Evolutionary conservation across 2,329 filamentous ascomycete genomes (phyloP).

Genomic region (Torrubiellomyces zombiae): DNA sequence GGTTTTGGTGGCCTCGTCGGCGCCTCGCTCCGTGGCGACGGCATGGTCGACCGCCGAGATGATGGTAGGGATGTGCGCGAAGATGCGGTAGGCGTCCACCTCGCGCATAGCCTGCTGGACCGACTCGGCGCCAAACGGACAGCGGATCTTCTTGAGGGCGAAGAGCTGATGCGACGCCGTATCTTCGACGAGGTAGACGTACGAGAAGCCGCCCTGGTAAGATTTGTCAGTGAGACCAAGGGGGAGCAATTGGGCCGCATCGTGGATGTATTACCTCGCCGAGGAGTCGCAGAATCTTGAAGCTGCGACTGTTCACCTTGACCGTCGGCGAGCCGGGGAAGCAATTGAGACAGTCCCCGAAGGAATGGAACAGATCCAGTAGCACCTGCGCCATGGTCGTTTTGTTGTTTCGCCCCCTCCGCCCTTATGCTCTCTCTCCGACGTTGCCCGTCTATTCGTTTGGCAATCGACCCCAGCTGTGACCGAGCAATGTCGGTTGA

Average conservation of each 20-base stretch:
- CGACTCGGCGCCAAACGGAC: slow-evolving; percentile 92
- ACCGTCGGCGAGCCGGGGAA: slow-evolving; percentile 88
- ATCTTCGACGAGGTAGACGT: slow-evolving; percentile 96
- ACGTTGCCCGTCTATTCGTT: no score
- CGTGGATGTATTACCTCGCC: slow-evolving; percentile 51
- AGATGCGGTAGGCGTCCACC: slow-evolving; percentile 90
- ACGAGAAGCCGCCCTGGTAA: slow-evolving; percentile 95
- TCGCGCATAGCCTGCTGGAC: slow-evolving; percentile 91
- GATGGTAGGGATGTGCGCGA: slow-evolving; percentile 67
- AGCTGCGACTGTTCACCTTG: slow-evolving; percentile 86
- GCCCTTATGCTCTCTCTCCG: no score
- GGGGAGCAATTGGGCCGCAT: no score
- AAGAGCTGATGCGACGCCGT: slow-evolving; percentile 68
- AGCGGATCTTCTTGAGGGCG: slow-evolving; percentile 96
- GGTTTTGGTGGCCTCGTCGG: slow-evolving; percentile 58
- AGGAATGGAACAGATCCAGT: slow-evolving; percentile 75
- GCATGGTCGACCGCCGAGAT: slow-evolving; percentile 74
- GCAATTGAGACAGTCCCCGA: slow-evolving; percentile 91
- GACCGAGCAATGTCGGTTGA: no score
- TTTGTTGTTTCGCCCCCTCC: neutral
- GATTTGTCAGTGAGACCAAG: no score
- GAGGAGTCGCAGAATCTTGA: slow-evolving; percentile 86
- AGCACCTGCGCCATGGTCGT: slow-evolving; percentile 62
- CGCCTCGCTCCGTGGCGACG: slow-evolving; percentile 56
- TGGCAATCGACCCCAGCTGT: no score